Evolutionary conservation across 108 stramenopile species (phyloP).

Genomic region (Nitzschia inconspicua): DNA sequence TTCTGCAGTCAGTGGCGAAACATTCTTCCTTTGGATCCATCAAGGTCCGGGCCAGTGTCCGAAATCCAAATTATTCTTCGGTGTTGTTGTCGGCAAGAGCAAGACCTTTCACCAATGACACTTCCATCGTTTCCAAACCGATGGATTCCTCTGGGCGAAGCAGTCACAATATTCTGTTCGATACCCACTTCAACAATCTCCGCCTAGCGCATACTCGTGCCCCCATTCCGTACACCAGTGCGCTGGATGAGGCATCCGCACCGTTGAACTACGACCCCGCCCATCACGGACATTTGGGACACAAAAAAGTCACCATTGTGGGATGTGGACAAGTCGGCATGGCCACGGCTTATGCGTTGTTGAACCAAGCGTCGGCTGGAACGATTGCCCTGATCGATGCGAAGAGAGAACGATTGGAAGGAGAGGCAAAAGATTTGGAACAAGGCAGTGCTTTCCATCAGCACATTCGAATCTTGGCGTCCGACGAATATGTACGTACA

Average conservation of each 20-base stretch:
- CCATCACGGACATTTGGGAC: not conserved
- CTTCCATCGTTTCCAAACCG: too few relatives aligned
- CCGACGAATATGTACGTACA: slow-evolving; percentile 25
- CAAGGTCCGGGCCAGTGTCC: too few relatives aligned
- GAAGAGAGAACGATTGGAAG: slow-evolving; percentile 34
- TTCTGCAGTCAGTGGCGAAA: too few relatives aligned
- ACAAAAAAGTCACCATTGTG: slow-evolving; percentile 42
- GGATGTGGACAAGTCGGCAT: slow-evolving; percentile 42
- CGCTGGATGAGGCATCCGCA: slow-evolving; percentile 6
- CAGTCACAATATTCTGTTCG: too few relatives aligned
- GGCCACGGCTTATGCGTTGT: slow-evolving; percentile 35
- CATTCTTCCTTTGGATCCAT: too few relatives aligned
- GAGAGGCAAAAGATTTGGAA: slow-evolving; percentile 48
- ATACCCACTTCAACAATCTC: not conserved
- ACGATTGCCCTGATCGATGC: slow-evolving; percentile 48
- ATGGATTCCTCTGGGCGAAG: too few relatives aligned
- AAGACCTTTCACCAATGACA: too few relatives aligned
- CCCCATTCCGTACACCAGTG: slow-evolving; percentile 26
- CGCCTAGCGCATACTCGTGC: slow-evolving; percentile 10
- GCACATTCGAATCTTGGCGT: slow-evolving; percentile 26
- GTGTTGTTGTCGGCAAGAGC: too few relatives aligned
- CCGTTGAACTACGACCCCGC: slow-evolving; percentile 1
- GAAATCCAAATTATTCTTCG: too few relatives aligned
- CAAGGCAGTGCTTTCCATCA: slow-evolving; percentile 45
- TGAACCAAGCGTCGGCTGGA: slow-evolving; percentile 35